Conservation (phyloP, 345 rosid genomes). For the Pistacia atlantica region DNA sequence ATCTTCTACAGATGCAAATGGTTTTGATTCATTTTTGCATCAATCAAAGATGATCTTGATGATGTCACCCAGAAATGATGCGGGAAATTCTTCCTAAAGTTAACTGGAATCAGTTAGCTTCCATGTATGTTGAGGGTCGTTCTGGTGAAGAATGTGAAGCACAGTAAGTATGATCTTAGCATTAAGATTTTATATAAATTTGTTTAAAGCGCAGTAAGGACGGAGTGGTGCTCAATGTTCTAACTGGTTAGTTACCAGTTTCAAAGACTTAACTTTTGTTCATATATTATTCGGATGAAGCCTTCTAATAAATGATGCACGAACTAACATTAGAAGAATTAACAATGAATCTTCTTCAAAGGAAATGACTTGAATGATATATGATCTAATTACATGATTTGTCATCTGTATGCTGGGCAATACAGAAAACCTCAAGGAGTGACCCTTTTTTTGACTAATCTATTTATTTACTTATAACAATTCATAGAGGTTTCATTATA, state of each 20-base stretch:
- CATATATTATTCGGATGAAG: not conserved
- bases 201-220: constrained; percentile 30
- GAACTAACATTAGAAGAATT: not conserved
- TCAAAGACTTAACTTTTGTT: not conserved
- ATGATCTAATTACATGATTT: not conserved
- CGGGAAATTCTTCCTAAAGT: constrained; percentile 81
- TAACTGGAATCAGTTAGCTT: constrained; percentile 82
- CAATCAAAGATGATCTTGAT: constrained; percentile 60
- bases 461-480: not conserved
- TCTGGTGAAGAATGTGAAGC: constrained; percentile 90
- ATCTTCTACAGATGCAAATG: constrained; percentile 32
- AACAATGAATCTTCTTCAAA: not conserved
- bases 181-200: constrained; percentile 2
- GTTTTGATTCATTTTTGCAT: constrained; percentile 51
- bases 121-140: constrained; percentile 53
- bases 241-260: constrained; percentile 62
- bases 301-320: not conserved
- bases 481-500: not conserved
- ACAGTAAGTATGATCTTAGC: constrained; percentile 48
- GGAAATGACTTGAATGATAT: constrained; percentile 1
- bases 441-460: too few relatives aligned
- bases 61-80: constrained; percentile 57
- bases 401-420: too few relatives aligned
- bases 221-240: constrained; percentile 92
- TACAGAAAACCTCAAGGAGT: too few relatives aligned